These are phyloP conservation scores for Candida arabinofermentans DNA, from an alignment of 805 yeast species.

Conservation along the genomic window DNA sequence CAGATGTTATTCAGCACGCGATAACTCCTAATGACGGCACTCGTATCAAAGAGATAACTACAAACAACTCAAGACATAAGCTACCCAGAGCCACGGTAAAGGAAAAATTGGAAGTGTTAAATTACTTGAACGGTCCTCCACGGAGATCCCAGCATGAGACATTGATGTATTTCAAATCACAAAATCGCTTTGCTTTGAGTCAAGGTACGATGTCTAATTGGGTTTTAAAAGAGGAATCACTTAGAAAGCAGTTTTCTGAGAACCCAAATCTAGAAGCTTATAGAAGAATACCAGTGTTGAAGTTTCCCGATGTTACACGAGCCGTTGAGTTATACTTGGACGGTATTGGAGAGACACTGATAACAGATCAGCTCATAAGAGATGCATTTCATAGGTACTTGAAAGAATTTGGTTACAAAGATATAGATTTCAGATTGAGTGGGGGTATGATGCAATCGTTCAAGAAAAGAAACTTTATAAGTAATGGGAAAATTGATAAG, in stretches of 20 bases:
- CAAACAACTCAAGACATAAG: constrained; percentile 3
- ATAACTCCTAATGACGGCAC: too few relatives aligned
- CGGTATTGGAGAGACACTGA: constrained; percentile 8
- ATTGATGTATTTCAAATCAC: constrained; percentile 20
- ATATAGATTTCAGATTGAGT: constrained; percentile 23
- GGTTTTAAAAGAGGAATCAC: constrained; percentile 22
- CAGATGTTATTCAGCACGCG: too few relatives aligned
- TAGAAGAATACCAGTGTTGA: constrained; percentile 30
- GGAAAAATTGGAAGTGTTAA: constrained; percentile 32
- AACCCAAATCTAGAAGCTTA: constrained; percentile 28
- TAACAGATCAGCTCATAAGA: constrained; percentile 28
- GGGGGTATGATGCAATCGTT: constrained; percentile 34
- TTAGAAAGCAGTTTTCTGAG: constrained; percentile 20
- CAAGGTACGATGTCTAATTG: constrained; percentile 35
- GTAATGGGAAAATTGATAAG: constrained; percentile 10
- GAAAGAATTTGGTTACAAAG: constrained; percentile 20
- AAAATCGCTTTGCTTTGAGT: constrained; percentile 27
- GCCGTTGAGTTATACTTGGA: constrained; percentile 29
- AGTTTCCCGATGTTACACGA: constrained; percentile 31
- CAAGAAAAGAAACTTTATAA: constrained; percentile 28
- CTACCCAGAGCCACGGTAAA: constrained; percentile 29
- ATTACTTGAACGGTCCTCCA: constrained; percentile 31
- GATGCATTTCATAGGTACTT: constrained; percentile 15
- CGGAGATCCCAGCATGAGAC: constrained; percentile 25
- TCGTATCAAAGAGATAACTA: too few relatives aligned